phyloP scores from a whole-genome alignment of 2,329 filamentous ascomycete species.

The Alternaria triticimaculans region DNA sequence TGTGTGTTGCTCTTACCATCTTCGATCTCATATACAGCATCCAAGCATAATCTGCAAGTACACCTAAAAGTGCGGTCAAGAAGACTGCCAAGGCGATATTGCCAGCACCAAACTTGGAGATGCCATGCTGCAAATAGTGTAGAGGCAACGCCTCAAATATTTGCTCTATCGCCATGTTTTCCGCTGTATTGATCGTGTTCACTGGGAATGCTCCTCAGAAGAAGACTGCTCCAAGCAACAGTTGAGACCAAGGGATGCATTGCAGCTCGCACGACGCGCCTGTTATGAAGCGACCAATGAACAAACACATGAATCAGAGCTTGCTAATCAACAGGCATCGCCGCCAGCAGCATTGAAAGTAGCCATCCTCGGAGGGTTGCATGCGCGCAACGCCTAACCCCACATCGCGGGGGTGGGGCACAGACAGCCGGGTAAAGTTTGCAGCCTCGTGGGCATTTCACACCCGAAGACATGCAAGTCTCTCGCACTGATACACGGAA shows the following conservation, averaged over 20 bases:
- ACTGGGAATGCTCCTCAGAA: not conserved
- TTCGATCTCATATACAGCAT: slow-evolving; percentile 59
- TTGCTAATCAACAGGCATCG: not conserved
- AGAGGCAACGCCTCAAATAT: slow-evolving; percentile 38
- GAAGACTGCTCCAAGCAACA: not conserved
- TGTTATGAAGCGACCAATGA: not conserved
- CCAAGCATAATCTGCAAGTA: slow-evolving; percentile 54
- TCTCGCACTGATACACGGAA: not conserved
- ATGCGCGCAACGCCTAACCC: slow-evolving; percentile 19
- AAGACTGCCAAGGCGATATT: slow-evolving; percentile 33
- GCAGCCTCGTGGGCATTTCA: not conserved
- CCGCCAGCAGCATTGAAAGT: not conserved
- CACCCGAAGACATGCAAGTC: not conserved
- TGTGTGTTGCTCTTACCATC: slow-evolving; percentile 47
- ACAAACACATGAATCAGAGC: not conserved
- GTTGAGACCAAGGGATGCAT: not conserved
- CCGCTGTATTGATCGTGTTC: not conserved
- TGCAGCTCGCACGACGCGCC: not conserved
- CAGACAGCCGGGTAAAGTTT: slow-evolving; percentile 28
- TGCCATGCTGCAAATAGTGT: slow-evolving; percentile 39
- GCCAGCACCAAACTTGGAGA: slow-evolving; percentile 37
- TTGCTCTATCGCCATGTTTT: slow-evolving; percentile 39
- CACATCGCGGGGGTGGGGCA: slow-evolving; percentile 42
- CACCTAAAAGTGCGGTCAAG: slow-evolving; percentile 27
- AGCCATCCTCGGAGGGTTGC: not conserved